A percentile compares a stretch with the other conserved stretches of the same genome.
These are phyloP conservation scores for Teratosphaeria pseudoeucalypti DNA, from an alignment of 2,329 filamentous ascomycete genomes.

Conservation along the genomic window DNA sequence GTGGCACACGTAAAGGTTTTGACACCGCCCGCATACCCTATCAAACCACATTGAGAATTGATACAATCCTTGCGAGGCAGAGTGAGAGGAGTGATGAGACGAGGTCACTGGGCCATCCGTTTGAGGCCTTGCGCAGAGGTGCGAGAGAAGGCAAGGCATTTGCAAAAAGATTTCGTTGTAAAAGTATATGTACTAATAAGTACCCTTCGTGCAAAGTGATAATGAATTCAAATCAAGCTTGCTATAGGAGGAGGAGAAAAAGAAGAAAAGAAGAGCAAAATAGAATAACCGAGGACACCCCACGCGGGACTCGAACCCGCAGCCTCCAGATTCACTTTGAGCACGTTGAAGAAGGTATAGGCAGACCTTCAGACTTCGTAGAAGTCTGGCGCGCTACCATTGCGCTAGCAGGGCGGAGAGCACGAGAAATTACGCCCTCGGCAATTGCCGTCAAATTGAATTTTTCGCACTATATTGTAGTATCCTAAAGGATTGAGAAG, in stretches of 20 bases:
- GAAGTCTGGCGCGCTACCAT: constrained; percentile 30
- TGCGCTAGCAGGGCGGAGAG: constrained; percentile 19
- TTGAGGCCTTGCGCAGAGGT: too few relatives aligned
- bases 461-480: background rate
- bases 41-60: background rate
- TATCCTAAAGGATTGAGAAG: background rate
- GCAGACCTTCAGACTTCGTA: constrained; percentile 9
- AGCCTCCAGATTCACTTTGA: constrained; percentile 18
- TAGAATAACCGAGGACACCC: constrained; percentile 2
- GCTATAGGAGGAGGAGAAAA: too few relatives aligned
- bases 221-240: too few relatives aligned
- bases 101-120: too few relatives aligned
- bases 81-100: too few relatives aligned
- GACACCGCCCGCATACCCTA: background rate
- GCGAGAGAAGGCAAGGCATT: too few relatives aligned
- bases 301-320: constrained; percentile 17
- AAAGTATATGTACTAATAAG: too few relatives aligned
- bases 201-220: too few relatives aligned
- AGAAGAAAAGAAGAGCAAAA: background rate
- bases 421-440: background rate
- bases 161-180: too few relatives aligned
- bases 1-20: too few relatives aligned
- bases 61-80: too few relatives aligned
- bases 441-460: background rate
- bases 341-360: background rate